Evolutionary conservation across 1,139 yeast genomes (phyloP).

Genomic region (Petasospora fabianii): DNA sequence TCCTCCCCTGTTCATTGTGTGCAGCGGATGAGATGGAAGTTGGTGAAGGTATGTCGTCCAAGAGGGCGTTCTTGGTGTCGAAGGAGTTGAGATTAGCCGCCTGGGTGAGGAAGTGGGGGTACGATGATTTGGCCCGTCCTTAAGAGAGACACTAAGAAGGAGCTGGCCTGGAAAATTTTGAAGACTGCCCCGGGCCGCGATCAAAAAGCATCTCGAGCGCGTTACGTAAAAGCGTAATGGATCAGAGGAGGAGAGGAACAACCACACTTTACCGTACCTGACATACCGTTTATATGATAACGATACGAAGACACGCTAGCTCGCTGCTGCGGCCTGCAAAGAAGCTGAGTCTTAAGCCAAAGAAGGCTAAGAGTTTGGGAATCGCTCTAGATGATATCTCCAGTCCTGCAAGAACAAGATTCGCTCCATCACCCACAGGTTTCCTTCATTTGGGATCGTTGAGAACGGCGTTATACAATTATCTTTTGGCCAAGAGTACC

Average conservation of each 20-base stretch:
- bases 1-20: slow-evolving; percentile 9
- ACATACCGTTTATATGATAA: neutral
- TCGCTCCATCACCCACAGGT: slow-evolving; percentile 99
- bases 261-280: too few relatives aligned
- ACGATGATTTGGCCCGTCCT: too few relatives aligned
- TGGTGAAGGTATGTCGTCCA: too few relatives aligned
- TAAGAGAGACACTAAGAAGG: neutral
- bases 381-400: neutral
- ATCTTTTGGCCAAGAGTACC: slow-evolving; percentile 72
- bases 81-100: too few relatives aligned
- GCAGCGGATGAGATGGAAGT: too few relatives aligned
- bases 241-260: too few relatives aligned
- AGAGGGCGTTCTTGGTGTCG: too few relatives aligned
- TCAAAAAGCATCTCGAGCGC: too few relatives aligned
- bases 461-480: slow-evolving; percentile 90
- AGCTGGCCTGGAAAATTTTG: neutral
- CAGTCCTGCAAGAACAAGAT: slow-evolving; percentile 77
- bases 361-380: slow-evolving; percentile 16
- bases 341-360: slow-evolving; percentile 24
- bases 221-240: too few relatives aligned
- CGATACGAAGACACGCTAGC: slow-evolving; percentile 9
- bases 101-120: too few relatives aligned
- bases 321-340: slow-evolving; percentile 20
- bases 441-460: slow-evolving; percentile 86
- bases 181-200: neutral